Evolutionary conservation across 495 filamentous ascomycete genomes (phyloP).

Genomic region (Daldinia caldariorum): DNA sequence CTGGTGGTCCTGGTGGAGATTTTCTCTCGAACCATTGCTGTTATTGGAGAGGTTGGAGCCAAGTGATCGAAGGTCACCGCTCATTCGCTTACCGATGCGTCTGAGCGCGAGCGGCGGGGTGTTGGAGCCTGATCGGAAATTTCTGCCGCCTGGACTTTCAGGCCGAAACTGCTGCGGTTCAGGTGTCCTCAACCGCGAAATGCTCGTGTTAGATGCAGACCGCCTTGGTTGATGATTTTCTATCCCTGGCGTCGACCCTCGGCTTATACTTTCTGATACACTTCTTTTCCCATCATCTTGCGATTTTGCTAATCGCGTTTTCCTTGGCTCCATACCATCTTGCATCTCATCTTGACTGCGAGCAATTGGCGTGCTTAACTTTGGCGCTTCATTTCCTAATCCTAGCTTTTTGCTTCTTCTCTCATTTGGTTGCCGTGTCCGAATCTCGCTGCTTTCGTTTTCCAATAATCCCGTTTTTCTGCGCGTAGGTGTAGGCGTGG

Average conservation of each 20-base stretch:
- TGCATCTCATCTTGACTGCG: slow-evolving; percentile 24
- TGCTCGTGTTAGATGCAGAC: slow-evolving; percentile 58
- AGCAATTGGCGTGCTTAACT: slow-evolving; percentile 35
- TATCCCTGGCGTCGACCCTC: slow-evolving; percentile 44
- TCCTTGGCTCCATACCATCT: slow-evolving; percentile 30
- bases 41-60: slow-evolving; percentile 60
- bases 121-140: slow-evolving; percentile 52
- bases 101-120: slow-evolving; percentile 78
- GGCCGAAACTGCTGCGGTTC: slow-evolving; percentile 64
- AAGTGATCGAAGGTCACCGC: slow-evolving; percentile 81
- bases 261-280: slow-evolving; percentile 48
- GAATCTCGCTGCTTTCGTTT: slow-evolving; percentile 26
- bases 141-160: slow-evolving; percentile 65
- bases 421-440: slow-evolving; percentile 37
- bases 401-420: slow-evolving; percentile 39
- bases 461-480: slow-evolving; percentile 24
- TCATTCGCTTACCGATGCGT: slow-evolving; percentile 75
- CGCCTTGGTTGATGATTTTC: slow-evolving; percentile 53
- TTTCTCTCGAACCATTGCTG: slow-evolving; percentile 41
- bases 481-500: not conserved
- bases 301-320: slow-evolving; percentile 22
- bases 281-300: slow-evolving; percentile 47
- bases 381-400: slow-evolving; percentile 42
- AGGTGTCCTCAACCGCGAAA: slow-evolving; percentile 66
- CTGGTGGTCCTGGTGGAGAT: slow-evolving; percentile 63